Conservation (phyloP, 257 asterid species). For the Schizonepeta tenuifolia region DNA sequence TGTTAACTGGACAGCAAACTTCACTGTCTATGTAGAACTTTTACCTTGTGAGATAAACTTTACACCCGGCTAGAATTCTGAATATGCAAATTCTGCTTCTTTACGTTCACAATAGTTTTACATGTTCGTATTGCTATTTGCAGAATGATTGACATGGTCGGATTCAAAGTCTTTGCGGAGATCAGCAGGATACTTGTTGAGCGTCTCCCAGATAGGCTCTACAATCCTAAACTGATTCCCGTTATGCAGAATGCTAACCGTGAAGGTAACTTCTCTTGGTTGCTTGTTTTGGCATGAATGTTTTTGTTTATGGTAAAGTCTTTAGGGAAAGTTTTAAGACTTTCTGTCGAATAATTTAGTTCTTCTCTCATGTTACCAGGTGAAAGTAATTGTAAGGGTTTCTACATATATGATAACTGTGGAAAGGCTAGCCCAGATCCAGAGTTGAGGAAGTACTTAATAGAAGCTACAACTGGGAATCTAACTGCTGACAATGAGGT, state of each 20-base stretch:
- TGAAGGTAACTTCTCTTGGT: conserved; percentile 36
- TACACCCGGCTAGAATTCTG: neutral
- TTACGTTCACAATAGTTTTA: conserved; percentile 2
- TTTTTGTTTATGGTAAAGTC: conserved; percentile 9
- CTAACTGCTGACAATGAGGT: conserved; percentile 35
- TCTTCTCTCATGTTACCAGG: conserved; percentile 37
- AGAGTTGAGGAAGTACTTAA: conserved; percentile 31
- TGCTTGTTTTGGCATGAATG: neutral
- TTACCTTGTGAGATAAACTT: conserved; percentile 1
- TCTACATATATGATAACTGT: conserved; percentile 42
- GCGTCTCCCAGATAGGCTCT: conserved; percentile 35
- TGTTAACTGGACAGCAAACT: too few relatives aligned
- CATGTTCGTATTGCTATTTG: conserved; percentile 25
- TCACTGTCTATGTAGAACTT: neutral
- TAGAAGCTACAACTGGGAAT: conserved; percentile 23
- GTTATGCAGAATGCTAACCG: conserved; percentile 32
- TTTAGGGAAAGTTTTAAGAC: neutral
- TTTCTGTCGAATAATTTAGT: conserved; percentile 20
- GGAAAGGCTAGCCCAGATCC: conserved; percentile 41
- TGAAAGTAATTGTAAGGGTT: conserved; percentile 39
- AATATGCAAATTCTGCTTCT: neutral
- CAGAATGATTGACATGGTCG: conserved; percentile 53
- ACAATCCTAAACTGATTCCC: conserved; percentile 36
- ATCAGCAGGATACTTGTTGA: conserved; percentile 29
- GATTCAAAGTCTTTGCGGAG: conserved; percentile 32